Base-by-base conservation (phyloP, 1,284 basidiomycete genomes). In the Meripilus lineatus region DNA sequence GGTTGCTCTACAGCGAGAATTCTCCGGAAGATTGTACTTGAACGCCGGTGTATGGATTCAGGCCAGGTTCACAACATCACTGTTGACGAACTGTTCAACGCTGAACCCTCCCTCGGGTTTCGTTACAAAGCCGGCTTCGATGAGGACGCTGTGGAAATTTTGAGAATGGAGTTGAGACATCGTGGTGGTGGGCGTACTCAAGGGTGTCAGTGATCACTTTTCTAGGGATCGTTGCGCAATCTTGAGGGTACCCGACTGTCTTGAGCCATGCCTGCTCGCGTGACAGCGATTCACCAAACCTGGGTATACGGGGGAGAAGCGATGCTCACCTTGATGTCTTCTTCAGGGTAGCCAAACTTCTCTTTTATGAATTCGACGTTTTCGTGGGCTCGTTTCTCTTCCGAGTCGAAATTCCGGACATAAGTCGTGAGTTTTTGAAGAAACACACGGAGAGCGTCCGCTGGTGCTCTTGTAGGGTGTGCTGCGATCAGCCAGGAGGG, bases 401-500 rank as follows among this genome's bases (percentile, higher is more conserved):
- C 55, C 0, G 81, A 80, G 57, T 90, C 74, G 66, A 95, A 95
- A 6, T 61, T 61, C 30, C 70, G 70, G 20, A 92, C 85, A 57
- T 83, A 80, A 6, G 59, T 66, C 7, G 86, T 79, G 17, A 95
- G 74, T 17, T 66, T 63, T 2, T 68, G 49, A 14, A 96, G 68
- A 69, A 95, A 94, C 1, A 61, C 44, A n/a, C 63, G 62, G 5
- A 93, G 67, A 1, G 69, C 69, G 1, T 59, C 58, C 0, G 73
- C 56, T 11, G 77, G 63, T 22, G 81, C 77, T 8, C 83, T 74
- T n/a, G 65, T 70, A 0, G 83, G 81, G 49, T 89, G 81, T 8
- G 90, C 89, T 20, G 89, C 92, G 56, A 96, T 89, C 45, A 89
- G 72, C 95, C 95, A 99, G 2, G 89, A 93, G 14, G 93, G 90